These are phyloP conservation scores for Chlorella vulgaris DNA, from an alignment of 139 green algal species.

Conservation along the genomic window DNA sequence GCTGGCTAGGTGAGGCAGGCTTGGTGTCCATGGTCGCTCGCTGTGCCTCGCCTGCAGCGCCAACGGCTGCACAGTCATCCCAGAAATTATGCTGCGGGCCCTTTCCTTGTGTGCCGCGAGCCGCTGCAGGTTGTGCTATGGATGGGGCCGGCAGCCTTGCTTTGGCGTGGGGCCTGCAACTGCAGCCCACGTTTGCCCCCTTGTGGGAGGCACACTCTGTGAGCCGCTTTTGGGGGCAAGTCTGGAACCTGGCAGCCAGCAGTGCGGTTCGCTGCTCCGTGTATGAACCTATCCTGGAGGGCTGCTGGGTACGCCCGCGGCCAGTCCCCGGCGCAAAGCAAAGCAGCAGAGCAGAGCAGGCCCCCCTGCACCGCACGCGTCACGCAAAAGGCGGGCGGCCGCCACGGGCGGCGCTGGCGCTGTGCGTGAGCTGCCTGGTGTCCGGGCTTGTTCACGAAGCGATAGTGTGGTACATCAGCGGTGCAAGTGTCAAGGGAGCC, in stretches of 20 bases:
- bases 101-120: background rate
- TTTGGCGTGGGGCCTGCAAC: background rate
- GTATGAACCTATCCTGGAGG: conserved; percentile 6
- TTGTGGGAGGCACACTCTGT: background rate
- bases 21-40: background rate
- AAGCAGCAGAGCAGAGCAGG: no score
- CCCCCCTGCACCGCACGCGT: no score
- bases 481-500: background rate
- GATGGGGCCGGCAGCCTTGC: background rate
- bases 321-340: background rate
- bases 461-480: conserved; percentile 11
- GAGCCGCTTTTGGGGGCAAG: conserved; percentile 1
- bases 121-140: background rate
- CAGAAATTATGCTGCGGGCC: background rate
- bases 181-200: conserved; percentile 2
- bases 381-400: no score
- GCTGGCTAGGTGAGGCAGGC: conserved; percentile 18
- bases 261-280: conserved; percentile 1
- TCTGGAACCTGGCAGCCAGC: conserved; percentile 21
- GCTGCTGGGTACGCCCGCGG: background rate
- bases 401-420: background rate
- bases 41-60: no score
- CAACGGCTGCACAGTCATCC: background rate
- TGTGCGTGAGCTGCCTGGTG: background rate
- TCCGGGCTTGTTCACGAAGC: conserved; percentile 6